Percentiles rank a stretch among this genome's conserved stretches.
Conservation (phyloP, 2,329 filamentous ascomycete species). For the Trichoderma sp. region DNA sequence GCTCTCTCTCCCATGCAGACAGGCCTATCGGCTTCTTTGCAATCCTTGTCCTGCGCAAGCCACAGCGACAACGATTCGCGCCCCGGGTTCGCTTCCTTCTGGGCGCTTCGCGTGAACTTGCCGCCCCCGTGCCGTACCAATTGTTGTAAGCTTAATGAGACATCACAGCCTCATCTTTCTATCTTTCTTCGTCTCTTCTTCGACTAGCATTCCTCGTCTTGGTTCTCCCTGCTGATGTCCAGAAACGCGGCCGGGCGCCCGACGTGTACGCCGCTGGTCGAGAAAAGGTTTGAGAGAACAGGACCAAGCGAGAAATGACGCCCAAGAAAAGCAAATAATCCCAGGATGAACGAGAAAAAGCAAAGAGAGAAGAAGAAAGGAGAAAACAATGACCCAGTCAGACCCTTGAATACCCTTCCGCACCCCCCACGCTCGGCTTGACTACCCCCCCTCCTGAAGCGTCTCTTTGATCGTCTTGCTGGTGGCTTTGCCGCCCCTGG, state of each 20-base stretch:
- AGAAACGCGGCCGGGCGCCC: background rate
- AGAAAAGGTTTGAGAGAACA: background rate
- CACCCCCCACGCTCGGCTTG: slow-evolving; percentile 4
- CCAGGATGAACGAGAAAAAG: background rate
- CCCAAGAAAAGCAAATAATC: background rate
- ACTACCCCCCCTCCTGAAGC: background rate
- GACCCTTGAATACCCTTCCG: background rate
- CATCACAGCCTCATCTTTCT: background rate
- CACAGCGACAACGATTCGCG: background rate
- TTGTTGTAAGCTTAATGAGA: background rate
- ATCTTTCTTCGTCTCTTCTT: too few relatives aligned
- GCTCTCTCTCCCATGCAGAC: background rate
- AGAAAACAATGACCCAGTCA: background rate
- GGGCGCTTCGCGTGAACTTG: background rate
- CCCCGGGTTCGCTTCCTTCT: background rate
- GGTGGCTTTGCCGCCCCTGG: too few relatives aligned
- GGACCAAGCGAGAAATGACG: background rate
- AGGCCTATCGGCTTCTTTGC: background rate
- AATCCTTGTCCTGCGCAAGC: background rate
- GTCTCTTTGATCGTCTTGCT: background rate
- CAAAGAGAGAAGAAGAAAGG: background rate
- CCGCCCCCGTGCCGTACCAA: background rate
- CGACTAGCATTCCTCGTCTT: too few relatives aligned
- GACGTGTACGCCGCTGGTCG: slow-evolving; percentile 13
- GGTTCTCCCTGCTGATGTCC: background rate